Evolutionary conservation across 73 alveolate species (phyloP).

Genomic region (Paramecium tetraurelia): DNA sequence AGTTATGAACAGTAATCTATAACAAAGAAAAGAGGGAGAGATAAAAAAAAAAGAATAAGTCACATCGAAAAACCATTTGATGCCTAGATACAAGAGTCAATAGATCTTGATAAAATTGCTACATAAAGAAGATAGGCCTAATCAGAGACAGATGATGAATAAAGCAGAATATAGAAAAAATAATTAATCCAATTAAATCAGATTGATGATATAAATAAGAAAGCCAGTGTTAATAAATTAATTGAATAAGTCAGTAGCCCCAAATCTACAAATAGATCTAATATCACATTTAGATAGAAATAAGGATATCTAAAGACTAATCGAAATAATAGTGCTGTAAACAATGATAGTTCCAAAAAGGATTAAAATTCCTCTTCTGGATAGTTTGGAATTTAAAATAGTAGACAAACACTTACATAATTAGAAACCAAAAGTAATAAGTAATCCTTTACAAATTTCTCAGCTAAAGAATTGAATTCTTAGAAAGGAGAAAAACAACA

Average conservation of each 20-base stretch:
- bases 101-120: background rate
- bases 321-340: background rate
- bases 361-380: background rate
- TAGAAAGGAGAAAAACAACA: background rate
- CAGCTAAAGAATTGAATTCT: background rate
- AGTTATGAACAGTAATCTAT: background rate
- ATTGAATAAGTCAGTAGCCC: background rate
- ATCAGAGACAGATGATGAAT: background rate
- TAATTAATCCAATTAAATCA: background rate
- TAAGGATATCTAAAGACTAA: background rate
- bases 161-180: background rate
- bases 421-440: background rate
- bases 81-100: background rate
- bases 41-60: background rate
- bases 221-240: background rate
- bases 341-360: background rate
- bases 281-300: background rate
- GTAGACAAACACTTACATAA: background rate
- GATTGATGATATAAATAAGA: background rate
- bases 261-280: background rate
- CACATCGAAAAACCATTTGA: slow-evolving; percentile 1
- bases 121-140: background rate
- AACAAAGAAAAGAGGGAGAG: slow-evolving; percentile 3
- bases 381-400: background rate
- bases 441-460: background rate